These are phyloP conservation scores for Globisporangium sylvaticum DNA, from an alignment of 352 stramenopile species.

Conservation along the genomic window DNA sequence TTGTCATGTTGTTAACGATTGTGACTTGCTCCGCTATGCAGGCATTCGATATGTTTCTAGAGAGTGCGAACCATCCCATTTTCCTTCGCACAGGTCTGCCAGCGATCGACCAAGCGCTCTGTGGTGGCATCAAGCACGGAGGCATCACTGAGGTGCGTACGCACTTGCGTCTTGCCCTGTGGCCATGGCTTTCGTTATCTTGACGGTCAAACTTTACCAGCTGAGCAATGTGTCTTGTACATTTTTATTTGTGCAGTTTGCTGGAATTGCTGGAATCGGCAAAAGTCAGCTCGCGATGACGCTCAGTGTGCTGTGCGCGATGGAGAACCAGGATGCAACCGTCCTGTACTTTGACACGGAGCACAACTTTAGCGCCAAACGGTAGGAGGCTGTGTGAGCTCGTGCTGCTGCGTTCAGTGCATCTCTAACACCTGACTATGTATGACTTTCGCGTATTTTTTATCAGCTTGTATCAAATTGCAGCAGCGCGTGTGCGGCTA, in stretches of 20 bases:
- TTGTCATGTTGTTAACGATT: not conserved
- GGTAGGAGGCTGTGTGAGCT: constrained; percentile 19
- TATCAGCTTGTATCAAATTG: constrained; percentile 47
- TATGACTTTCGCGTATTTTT: not conserved
- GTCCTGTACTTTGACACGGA: constrained; percentile 75
- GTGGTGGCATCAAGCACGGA: constrained; percentile 52
- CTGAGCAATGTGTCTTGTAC: not conserved
- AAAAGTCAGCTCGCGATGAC: constrained; percentile 78
- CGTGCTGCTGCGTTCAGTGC: not conserved
- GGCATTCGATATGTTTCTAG: constrained; percentile 79
- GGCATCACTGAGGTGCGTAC: constrained; percentile 46
- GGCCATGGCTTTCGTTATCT: not conserved
- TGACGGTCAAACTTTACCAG: not conserved
- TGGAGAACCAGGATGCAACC: constrained; percentile 50
- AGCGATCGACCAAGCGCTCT: constrained; percentile 54
- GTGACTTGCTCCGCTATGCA: constrained; percentile 9
- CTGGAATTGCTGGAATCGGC: constrained; percentile 61
- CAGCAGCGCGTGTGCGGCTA: constrained; percentile 26
- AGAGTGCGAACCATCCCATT: constrained; percentile 59
- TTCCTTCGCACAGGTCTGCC: constrained; percentile 63
- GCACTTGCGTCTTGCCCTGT: not conserved
- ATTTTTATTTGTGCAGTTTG: constrained; percentile 35
- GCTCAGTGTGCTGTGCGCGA: constrained; percentile 59
- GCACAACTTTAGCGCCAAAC: constrained; percentile 70
- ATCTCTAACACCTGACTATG: not conserved